Evolutionary conservation across 805 yeast species (phyloP), one percentile per base, ranked within the genome.

Genomic region (Metschnikowia kofuensis): DNA sequence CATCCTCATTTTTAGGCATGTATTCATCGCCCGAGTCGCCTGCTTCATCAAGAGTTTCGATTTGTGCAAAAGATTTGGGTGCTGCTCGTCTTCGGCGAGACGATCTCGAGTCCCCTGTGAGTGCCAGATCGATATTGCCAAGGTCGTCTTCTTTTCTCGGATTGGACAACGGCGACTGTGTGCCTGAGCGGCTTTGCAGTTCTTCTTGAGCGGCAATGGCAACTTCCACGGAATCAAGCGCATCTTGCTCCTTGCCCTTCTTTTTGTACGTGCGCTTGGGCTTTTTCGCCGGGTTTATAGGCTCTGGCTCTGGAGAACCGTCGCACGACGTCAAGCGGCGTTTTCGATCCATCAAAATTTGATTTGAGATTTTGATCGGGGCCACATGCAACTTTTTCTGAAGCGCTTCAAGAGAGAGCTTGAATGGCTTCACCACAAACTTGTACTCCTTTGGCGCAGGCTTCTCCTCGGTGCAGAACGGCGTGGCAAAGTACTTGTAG

Each of bases 401-500:
- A 51, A 62, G 53, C 15, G 53, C 51, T 6, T 13, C 38, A 29
- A 64, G 37, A 2, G 58, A 41, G 15, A 47, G 47, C 8, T 45
- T 50, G 7, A 46, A 35, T 15, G 50, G 45, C 28, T 48, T 50
- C 26, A 45, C 44, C 7, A 52, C 49, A n/a, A 47, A 43, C 10
- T 37, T 31, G 35, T 37, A 46, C 15, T 47, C 30, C 42, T 51
- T 55, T 6, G 54, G 52, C 1, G 49, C 39, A 2, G 53, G 51
- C 21, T 41, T 41, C 9, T 45, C 51, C 32, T 54, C 58, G 14
- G 53, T 30, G 42, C 59, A 58, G 29, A 50, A 44, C 3, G 51
- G 52, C 42, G 52, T 58, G 14, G 61, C 57, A 46, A 60, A 70
- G 56, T 86, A 83, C 37, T 95, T 72, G 64, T 80, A 87, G 55